These are phyloP conservation scores for Fusarium mundagurra DNA, from an alignment of 2,329 filamentous ascomycete species.

Conservation along the genomic window DNA sequence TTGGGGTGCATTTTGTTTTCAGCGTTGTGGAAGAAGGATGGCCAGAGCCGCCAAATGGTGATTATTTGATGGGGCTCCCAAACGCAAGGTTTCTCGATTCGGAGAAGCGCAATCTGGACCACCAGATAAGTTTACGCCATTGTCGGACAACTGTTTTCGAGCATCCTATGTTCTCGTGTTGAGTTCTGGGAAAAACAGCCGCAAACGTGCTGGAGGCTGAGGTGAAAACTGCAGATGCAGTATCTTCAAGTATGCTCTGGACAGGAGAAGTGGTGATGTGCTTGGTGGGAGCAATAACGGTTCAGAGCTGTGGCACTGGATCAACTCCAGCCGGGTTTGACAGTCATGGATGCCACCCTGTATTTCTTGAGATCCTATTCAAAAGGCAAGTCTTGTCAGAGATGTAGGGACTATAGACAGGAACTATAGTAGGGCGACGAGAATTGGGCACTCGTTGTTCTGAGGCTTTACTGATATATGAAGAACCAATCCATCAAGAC, in stretches of 20 bases:
- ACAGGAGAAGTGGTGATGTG: not conserved
- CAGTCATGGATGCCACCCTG: not conserved
- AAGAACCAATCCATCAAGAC: not conserved
- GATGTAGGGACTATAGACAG: conserved; percentile 10
- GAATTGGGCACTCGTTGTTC: conserved; percentile 1
- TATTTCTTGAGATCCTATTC: not conserved
- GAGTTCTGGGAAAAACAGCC: not conserved
- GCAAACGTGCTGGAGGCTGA: not conserved
- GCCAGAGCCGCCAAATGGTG: not conserved
- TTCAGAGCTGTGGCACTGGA: not conserved
- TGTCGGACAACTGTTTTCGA: not conserved
- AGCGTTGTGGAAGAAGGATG: conserved; percentile 26
- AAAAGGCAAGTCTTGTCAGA: not conserved
- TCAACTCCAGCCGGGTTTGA: not conserved
- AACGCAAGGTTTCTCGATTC: conserved; percentile 10
- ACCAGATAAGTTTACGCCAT: not conserved
- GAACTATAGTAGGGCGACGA: conserved; percentile 9
- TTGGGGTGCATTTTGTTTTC: conserved; percentile 37
- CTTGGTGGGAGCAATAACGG: not conserved
- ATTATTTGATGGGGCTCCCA: conserved; percentile 2
- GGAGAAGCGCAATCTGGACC: not conserved
- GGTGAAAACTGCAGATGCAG: not conserved
- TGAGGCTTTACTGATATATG: not conserved
- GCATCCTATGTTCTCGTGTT: not conserved
- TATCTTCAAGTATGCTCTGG: not conserved